A percentile compares a stretch with the other conserved stretches of the same genome.
phyloP scores from a whole-genome alignment of 1,284 basidiomycete species.

The Dichomitus squalens region DNA sequence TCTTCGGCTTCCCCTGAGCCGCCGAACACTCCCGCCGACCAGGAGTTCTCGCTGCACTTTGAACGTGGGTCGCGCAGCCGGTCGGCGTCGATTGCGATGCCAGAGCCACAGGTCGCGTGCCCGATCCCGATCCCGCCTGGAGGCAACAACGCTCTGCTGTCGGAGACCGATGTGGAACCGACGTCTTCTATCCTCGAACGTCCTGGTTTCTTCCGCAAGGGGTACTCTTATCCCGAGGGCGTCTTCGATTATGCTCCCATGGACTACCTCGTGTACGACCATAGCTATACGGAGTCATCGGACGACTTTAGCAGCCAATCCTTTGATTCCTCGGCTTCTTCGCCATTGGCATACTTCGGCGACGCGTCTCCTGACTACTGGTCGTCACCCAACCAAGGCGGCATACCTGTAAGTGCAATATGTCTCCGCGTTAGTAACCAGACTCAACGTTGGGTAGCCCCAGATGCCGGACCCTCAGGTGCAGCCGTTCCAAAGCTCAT shows the following conservation, averaged over 20 bases:
- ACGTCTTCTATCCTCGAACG: slow-evolving; percentile 15
- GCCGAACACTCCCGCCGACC: slow-evolving; percentile 18
- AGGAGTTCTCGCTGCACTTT: slow-evolving; percentile 4
- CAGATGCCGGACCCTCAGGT: slow-evolving; percentile 10
- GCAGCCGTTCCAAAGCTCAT: slow-evolving; percentile 2
- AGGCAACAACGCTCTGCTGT: slow-evolving; percentile 3
- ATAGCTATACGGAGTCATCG: slow-evolving; percentile 14
- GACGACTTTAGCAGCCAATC: slow-evolving; percentile 19
- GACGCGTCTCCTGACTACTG: slow-evolving; percentile 10
- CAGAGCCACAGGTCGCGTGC: slow-evolving; percentile 4
- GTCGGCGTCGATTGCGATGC: slow-evolving; percentile 17
- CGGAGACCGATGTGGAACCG: slow-evolving; percentile 4
- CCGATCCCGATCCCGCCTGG: slow-evolving; percentile 5
- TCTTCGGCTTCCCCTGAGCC: slow-evolving; percentile 27
- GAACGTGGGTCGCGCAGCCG: slow-evolving; percentile 3
- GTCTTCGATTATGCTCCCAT: slow-evolving; percentile 7
- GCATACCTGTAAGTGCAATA: slow-evolving; percentile 8
- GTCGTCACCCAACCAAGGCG: slow-evolving; percentile 12
- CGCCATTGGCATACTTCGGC: slow-evolving; percentile 3
- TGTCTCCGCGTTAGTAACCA: background rate
- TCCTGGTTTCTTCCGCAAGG: slow-evolving; percentile 7
- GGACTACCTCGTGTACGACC: slow-evolving; percentile 16
- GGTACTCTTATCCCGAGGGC: slow-evolving; percentile 14
- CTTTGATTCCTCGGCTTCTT: slow-evolving; percentile 10
- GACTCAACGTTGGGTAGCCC: background rate